Percentiles rank a stretch among this genome's conserved stretches.
Conservation (phyloP, 768 basidiomycete genomes). For the Tephrocybe sp. region DNA sequence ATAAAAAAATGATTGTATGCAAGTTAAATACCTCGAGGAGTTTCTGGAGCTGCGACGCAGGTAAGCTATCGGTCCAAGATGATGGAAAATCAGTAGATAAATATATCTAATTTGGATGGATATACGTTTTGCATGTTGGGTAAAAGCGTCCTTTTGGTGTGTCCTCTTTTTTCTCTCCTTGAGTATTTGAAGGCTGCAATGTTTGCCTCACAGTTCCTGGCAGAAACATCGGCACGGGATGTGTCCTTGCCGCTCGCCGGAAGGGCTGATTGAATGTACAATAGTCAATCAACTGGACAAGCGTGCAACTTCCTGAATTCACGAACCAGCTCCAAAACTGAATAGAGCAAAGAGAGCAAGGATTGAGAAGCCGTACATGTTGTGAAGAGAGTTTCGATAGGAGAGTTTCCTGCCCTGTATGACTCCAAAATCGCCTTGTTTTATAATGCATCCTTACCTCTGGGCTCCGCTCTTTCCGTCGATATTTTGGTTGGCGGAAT, state of each 20-base stretch:
- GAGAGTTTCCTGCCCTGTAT: background rate
- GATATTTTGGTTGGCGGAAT: background rate
- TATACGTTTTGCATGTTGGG: conserved; percentile 18
- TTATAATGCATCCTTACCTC: conserved; percentile 1
- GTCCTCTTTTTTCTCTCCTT: conserved; percentile 17
- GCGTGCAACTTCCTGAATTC: too few species aligned
- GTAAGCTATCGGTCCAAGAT: conserved; percentile 10
- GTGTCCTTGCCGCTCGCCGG: background rate
- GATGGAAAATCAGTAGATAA: background rate
- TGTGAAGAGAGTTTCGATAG: background rate
- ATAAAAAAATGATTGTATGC: background rate
- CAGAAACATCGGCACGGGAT: background rate
- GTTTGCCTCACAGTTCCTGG: conserved; percentile 15
- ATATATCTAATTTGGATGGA: background rate
- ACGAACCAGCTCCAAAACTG: conserved; percentile 12
- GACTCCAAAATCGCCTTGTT: background rate
- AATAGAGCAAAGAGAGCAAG: conserved; percentile 11
- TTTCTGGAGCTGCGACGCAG: conserved; percentile 20
- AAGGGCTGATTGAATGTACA: conserved; percentile 6
- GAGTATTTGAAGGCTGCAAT: conserved; percentile 17
- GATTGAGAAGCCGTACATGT: conserved; percentile 13
- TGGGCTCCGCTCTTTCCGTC: conserved; percentile 6
- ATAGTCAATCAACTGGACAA: background rate
- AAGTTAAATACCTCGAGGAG: conserved; percentile 16
- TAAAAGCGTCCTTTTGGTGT: conserved; percentile 12